Base-by-base conservation (phyloP, 106 monocot species). In the Allium fistulosum region DNA sequence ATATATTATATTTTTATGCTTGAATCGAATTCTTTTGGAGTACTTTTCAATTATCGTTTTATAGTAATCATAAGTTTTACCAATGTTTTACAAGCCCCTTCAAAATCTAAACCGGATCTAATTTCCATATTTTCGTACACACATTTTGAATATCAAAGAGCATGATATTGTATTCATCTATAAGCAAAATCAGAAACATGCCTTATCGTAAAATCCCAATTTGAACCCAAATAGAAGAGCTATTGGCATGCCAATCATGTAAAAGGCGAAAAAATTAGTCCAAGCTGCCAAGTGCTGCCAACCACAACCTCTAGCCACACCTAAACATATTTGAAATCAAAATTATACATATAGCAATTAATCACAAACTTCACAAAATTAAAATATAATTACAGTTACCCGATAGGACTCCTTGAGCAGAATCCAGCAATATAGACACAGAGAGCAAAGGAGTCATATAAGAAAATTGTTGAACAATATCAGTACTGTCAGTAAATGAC, bases 231-330 rank as follows among this genome's bases (percentile, higher is more conserved):
- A 83, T 8, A 91, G 27, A 65, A 85, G 28, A 49, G 90, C 80
- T 48, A 85, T 51, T 51, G 94, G 79, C 81, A 85, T 80, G 52
- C 90, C 94, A 26, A 94, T 75, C 13, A 78, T 16, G 59, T 90
- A 88, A 61, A 91, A 94, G 2, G 87, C 83, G 8, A 75, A 69
- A 8, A 94, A 67, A 73, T 94, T 90, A 51, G 94, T 94, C 85
- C 80, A 83, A 49, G 90, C 94, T 49, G 87, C 90, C 63, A 94
- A 69, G 69, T 90, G 83, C 68, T 94, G 90, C 90, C 85, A 94
- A 61, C 94, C 90, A 69, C 90, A 87, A 49, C 94, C 94, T 76
- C 94, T 94, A 14, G 94, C 61, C 48, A 91, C 94, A 51, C 90
- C 87, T 87, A 62, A 62, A 46, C 17, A 26, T 22, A 16, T 11